A percentile compares a stretch with the other conserved stretches of the same genome.
Evolutionary conservation across 2,329 filamentous ascomycete genomes (phyloP).

Genomic region (Tolypocladium album): DNA sequence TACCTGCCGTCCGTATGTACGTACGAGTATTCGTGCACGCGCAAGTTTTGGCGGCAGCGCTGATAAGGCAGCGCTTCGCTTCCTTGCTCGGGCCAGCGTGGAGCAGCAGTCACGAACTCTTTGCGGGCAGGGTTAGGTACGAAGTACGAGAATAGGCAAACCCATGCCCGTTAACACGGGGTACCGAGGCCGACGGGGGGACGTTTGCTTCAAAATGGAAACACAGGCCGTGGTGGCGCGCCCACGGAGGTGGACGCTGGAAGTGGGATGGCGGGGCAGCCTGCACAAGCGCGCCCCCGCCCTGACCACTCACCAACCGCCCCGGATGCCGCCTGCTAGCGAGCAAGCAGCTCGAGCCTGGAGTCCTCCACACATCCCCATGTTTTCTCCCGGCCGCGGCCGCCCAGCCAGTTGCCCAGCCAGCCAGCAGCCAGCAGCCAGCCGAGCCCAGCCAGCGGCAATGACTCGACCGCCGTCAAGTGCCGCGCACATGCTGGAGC

Average conservation of each 20-base stretch:
- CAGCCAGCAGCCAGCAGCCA: too few relatives aligned
- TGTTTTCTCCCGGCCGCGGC: neutral
- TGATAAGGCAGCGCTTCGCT: neutral
- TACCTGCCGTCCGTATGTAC: too few relatives aligned
- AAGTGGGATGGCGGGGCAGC: neutral
- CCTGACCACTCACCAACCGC: neutral
- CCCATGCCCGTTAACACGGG: neutral
- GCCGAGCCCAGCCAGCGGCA: neutral
- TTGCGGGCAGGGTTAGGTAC: neutral
- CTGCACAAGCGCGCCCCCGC: neutral
- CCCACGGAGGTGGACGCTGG: neutral
- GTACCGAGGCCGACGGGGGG: neutral
- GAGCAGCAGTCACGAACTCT: too few relatives aligned
- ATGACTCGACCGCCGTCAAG: neutral
- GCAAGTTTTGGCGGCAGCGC: too few relatives aligned
- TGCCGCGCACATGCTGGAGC: too few relatives aligned
- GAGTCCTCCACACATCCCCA: neutral
- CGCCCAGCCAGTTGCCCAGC: neutral
- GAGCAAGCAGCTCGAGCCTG: neutral
- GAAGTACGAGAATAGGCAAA: neutral
- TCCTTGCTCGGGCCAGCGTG: too few relatives aligned
- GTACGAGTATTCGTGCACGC: too few relatives aligned
- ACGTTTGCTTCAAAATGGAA: neutral
- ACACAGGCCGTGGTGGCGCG: neutral
- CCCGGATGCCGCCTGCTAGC: neutral